A percentile compares a stretch with the other conserved stretches of the same genome.
Evolutionary conservation across 805 yeast species (phyloP).

Genomic region (Cyberlindnera sargentensis): DNA sequence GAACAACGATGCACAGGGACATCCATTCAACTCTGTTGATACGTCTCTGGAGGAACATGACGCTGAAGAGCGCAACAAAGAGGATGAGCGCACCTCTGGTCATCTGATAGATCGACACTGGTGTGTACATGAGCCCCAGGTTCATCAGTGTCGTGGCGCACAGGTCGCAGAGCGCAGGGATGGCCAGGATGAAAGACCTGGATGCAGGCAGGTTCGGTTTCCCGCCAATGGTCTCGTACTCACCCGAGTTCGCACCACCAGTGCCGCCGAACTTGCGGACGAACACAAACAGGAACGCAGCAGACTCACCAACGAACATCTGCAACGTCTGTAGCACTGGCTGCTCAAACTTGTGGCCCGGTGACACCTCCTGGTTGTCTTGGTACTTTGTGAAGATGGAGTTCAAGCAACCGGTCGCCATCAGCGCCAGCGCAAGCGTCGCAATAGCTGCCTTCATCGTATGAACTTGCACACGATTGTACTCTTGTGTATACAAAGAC

Average conservation of each 20-base stretch:
- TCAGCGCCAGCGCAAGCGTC: constrained; percentile 37
- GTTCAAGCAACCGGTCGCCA: constrained; percentile 65
- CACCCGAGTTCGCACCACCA: not conserved
- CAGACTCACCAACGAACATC: constrained; percentile 72
- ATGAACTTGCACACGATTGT: no score
- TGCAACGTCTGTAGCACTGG: constrained; percentile 76
- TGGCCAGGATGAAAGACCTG: constrained; percentile 33
- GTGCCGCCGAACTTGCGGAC: constrained; percentile 14
- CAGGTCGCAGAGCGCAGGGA: constrained; percentile 69
- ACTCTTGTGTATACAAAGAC: no score
- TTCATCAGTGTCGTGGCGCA: constrained; percentile 70
- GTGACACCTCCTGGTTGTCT: constrained; percentile 63
- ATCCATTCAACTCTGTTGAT: constrained; percentile 63
- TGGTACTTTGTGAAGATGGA: constrained; percentile 70
- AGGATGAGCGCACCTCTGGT: constrained; percentile 72
- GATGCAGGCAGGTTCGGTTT: constrained; percentile 17
- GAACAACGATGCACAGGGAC: constrained; percentile 52
- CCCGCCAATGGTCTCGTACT: not conserved
- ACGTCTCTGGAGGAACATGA: constrained; percentile 47
- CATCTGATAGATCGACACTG: constrained; percentile 81
- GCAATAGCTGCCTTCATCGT: constrained; percentile 11
- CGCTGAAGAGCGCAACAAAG: constrained; percentile 68
- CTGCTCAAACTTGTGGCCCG: constrained; percentile 53
- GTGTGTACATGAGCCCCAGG: constrained; percentile 65
- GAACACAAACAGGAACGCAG: constrained; percentile 36